These are phyloP conservation scores for Sarocladiaceae sp. DNA, from an alignment of 2,329 filamentous ascomycete species.

Conservation along the genomic window DNA sequence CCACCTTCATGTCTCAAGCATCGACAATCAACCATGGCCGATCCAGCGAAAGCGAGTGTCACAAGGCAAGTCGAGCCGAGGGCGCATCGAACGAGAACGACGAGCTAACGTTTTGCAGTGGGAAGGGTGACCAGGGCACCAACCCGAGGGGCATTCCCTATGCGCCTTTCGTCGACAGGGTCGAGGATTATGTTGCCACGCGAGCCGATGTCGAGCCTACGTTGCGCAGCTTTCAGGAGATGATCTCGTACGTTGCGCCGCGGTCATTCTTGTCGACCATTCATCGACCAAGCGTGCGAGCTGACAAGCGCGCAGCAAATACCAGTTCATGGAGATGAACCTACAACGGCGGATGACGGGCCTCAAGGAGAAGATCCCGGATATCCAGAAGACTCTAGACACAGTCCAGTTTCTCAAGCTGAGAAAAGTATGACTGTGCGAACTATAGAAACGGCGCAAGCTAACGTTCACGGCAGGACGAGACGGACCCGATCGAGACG, in stretches of 20 bases:
- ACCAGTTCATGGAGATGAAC: slow-evolving; percentile 98
- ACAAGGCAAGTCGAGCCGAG: slow-evolving; percentile 23
- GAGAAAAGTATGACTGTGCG: slow-evolving; percentile 49
- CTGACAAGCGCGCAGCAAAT: slow-evolving; percentile 60
- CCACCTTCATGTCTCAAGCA: neutral
- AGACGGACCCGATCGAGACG: slow-evolving; percentile 71
- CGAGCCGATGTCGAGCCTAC: slow-evolving; percentile 75
- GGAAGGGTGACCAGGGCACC: slow-evolving; percentile 48
- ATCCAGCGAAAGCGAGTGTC: slow-evolving; percentile 31
- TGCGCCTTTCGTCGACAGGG: slow-evolving; percentile 80
- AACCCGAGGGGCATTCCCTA: slow-evolving; percentile 80
- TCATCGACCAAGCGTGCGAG: slow-evolving; percentile 14
- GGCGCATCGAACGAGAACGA: neutral
- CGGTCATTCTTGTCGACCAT: neutral
- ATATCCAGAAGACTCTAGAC: slow-evolving; percentile 93
- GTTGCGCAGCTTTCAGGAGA: slow-evolving; percentile 80
- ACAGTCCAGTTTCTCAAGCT: slow-evolving; percentile 80
- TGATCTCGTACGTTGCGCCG: slow-evolving; percentile 66
- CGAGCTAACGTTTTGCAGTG: slow-evolving; percentile 13
- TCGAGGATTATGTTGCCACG: slow-evolving; percentile 79
- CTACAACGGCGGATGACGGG: slow-evolving; percentile 76
- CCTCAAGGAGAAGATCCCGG: slow-evolving; percentile 89
- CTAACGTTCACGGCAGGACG: slow-evolving; percentile 31
- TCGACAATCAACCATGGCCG: slow-evolving; percentile 27
- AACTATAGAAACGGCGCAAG: neutral